Evolutionary conservation across 2,329 filamentous ascomycete genomes (phyloP).

Genomic region (Paraphoma chrysanthemicola): DNA sequence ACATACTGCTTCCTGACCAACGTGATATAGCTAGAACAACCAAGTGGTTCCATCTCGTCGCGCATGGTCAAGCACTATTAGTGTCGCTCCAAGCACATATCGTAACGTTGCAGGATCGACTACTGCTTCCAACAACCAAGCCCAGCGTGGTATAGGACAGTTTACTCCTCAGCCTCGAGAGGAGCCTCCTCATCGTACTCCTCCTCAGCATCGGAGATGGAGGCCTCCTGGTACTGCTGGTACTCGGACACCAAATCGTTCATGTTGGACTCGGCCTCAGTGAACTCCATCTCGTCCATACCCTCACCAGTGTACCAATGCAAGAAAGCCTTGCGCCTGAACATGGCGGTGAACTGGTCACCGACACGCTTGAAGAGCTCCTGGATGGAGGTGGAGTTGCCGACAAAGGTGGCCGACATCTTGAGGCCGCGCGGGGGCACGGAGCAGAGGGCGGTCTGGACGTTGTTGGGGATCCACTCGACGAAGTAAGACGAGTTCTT

Average conservation of each 20-base stretch:
- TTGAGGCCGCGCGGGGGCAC: constrained; percentile 97
- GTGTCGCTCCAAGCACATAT: constrained; percentile 31
- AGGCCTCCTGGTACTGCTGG: constrained; percentile 99
- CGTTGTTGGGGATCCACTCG: constrained; percentile 99
- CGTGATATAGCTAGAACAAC: constrained; percentile 11
- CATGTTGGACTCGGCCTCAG: constrained; percentile 99
- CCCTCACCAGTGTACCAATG: constrained; percentile 99
- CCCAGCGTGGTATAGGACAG: constrained; percentile 23
- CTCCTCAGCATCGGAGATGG: constrained; percentile 95
- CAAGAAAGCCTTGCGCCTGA: constrained; percentile 99
- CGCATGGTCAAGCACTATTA: constrained; percentile 20
- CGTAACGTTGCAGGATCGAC: background rate
- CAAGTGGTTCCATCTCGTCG: constrained; percentile 15
- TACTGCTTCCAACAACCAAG: constrained; percentile 20
- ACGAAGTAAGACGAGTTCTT: constrained; percentile 99
- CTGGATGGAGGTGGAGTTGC: constrained; percentile 99
- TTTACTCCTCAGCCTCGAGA: constrained; percentile 71
- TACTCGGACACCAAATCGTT: constrained; percentile 99
- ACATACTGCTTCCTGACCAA: constrained; percentile 17
- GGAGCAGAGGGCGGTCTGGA: constrained; percentile 98
- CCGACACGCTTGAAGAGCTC: constrained; percentile 99
- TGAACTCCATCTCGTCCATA: constrained; percentile 99
- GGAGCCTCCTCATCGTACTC: constrained; percentile 88
- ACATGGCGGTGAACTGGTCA: constrained; percentile 99
- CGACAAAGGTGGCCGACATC: constrained; percentile 99